Percentiles rank a stretch among this genome's conserved stretches.
Evolutionary conservation across 768 basidiomycete species (phyloP).

Genomic region (Termitomyces sp.): DNA sequence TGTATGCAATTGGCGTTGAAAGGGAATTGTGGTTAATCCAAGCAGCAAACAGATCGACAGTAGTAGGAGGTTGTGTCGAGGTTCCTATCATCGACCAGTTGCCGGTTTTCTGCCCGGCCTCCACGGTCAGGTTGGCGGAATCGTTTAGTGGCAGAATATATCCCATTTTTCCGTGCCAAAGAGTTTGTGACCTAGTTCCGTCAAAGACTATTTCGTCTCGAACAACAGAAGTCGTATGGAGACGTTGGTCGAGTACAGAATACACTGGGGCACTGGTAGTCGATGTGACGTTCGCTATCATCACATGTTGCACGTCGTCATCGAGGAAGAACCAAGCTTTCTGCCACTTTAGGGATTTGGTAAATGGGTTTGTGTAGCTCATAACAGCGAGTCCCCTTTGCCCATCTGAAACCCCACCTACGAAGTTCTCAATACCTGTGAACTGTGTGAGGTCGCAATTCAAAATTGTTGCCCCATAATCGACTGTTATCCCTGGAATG

Average conservation of each 20-base stretch:
- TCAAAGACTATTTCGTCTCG: constrained; percentile 33
- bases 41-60: constrained; percentile 63
- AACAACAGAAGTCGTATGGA: constrained; percentile 39
- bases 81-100: constrained; percentile 65
- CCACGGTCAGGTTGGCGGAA: constrained; percentile 31
- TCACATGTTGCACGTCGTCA: constrained; percentile 61
- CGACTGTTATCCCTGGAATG: constrained; percentile 69
- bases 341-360: constrained; percentile 54
- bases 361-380: constrained; percentile 66
- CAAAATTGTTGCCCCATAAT: constrained; percentile 57
- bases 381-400: constrained; percentile 56
- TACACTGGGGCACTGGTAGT: constrained; percentile 46
- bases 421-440: constrained; percentile 53
- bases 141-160: constrained; percentile 46
- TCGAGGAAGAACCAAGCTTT: constrained; percentile 76
- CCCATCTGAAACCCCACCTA: constrained; percentile 66
- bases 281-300: constrained; percentile 52
- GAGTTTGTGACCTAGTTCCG: constrained; percentile 27
- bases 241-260: constrained; percentile 69
- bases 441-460: constrained; percentile 41
- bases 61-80: constrained; percentile 55
- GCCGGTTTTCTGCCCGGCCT: constrained; percentile 50
- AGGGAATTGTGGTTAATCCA: constrained; percentile 47
- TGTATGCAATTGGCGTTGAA: constrained; percentile 46
- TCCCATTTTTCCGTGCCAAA: constrained; percentile 71